These are phyloP conservation scores for Thelonectria rubi DNA, from an alignment of 2,329 filamentous ascomycete genomes.

Conservation along the genomic window DNA sequence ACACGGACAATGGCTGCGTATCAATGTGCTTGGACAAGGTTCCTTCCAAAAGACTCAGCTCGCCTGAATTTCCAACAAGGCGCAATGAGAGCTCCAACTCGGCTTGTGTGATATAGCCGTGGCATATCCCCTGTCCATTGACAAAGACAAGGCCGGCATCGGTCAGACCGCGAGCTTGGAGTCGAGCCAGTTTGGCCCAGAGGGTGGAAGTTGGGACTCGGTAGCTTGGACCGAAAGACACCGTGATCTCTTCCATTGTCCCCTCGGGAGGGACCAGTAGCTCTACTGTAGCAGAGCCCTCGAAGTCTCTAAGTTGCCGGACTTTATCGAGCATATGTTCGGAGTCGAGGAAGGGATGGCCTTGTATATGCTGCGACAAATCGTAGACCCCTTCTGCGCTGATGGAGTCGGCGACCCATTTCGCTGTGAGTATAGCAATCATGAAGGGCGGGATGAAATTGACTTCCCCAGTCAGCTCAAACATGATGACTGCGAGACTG, in stretches of 20 bases:
- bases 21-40: background rate
- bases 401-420: slow-evolving; percentile 33
- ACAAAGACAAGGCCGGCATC: slow-evolving; percentile 23
- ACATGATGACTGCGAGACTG: slow-evolving; percentile 33
- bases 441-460: slow-evolving; percentile 33
- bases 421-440: slow-evolving; percentile 24
- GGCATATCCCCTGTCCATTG: slow-evolving; percentile 5
- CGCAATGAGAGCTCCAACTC: slow-evolving; percentile 9
- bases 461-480: slow-evolving; percentile 28
- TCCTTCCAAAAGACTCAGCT: slow-evolving; percentile 6
- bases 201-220: slow-evolving; percentile 5
- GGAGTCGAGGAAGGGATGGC: slow-evolving; percentile 28
- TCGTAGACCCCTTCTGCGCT: slow-evolving; percentile 31
- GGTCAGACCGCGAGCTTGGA: slow-evolving; percentile 2
- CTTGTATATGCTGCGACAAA: slow-evolving; percentile 29
- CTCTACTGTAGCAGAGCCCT: slow-evolving; percentile 21
- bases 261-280: background rate
- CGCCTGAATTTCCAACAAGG: background rate
- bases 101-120: slow-evolving; percentile 14
- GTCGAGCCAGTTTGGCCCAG: background rate
- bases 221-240: background rate
- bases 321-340: slow-evolving; percentile 15
- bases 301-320: background rate
- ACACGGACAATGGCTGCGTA: slow-evolving; percentile 8
- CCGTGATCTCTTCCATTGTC: background rate